These are phyloP conservation scores for Hygrophorus russula DNA, from an alignment of 768 basidiomycete genomes.

Conservation along the genomic window DNA sequence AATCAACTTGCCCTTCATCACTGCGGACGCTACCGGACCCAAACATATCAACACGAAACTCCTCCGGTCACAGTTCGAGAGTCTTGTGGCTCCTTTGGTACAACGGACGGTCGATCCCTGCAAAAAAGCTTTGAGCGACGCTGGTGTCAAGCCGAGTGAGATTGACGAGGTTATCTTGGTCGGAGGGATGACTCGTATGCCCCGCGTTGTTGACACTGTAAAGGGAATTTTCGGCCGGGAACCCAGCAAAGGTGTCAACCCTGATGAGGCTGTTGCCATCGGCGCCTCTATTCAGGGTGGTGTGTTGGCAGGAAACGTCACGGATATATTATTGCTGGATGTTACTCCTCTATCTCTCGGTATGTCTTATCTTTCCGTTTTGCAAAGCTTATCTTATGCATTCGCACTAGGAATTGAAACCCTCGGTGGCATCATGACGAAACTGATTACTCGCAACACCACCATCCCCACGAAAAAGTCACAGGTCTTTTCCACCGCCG, in stretches of 20 bases:
- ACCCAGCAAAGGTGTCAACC: slow-evolving; percentile 98
- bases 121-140: slow-evolving; percentile 93
- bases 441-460: slow-evolving; percentile 95
- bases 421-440: slow-evolving; percentile 99
- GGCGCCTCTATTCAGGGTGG: slow-evolving; percentile 98
- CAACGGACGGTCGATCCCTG: slow-evolving; percentile 90
- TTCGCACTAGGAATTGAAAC: slow-evolving; percentile 69
- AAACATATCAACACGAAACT: slow-evolving; percentile 96
- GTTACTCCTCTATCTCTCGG: slow-evolving; percentile 96
- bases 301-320: slow-evolving; percentile 93
- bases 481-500: slow-evolving; percentile 96
- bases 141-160: slow-evolving; percentile 85
- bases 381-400: neutral
- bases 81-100: slow-evolving; percentile 71
- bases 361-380: slow-evolving; percentile 19
- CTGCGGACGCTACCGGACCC: slow-evolving; percentile 87
- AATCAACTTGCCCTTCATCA: slow-evolving; percentile 97
- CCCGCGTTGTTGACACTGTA: slow-evolving; percentile 87
- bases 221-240: slow-evolving; percentile 92
- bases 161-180: slow-evolving; percentile 97
- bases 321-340: slow-evolving; percentile 88
- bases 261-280: slow-evolving; percentile 97
- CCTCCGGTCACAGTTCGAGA: slow-evolving; percentile 82
- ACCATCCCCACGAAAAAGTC: slow-evolving; percentile 99
- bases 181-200: slow-evolving; percentile 99